phyloP scores from a whole-genome alignment of 2,329 filamentous ascomycete species.

The Aspergillus japonicus region DNA sequence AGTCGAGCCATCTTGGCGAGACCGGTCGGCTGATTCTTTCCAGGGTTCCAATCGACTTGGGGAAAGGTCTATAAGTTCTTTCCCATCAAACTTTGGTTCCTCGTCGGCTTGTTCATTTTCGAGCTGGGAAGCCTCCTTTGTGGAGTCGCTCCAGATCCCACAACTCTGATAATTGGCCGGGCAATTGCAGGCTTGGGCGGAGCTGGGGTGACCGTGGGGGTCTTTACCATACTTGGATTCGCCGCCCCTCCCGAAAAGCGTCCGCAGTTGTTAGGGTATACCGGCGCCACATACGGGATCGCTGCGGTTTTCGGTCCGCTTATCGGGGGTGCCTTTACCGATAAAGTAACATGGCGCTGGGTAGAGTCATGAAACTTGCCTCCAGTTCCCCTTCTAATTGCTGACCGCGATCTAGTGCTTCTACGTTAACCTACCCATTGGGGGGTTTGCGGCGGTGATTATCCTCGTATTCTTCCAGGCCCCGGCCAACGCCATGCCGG shows the following conservation, averaged over 20 bases:
- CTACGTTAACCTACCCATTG: constrained; percentile 31
- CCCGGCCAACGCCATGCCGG: constrained; percentile 10
- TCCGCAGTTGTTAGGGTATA: constrained; percentile 26
- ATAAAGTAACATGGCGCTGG: constrained; percentile 43
- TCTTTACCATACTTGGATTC: constrained; percentile 41
- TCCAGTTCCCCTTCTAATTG: no score
- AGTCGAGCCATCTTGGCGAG: no score
- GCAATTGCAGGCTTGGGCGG: constrained; percentile 35
- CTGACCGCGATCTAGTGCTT: constrained; percentile 15
- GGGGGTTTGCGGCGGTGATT: constrained; percentile 10
- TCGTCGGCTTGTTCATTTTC: constrained; percentile 31
- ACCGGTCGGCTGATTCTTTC: no score
- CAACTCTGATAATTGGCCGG: constrained; percentile 33
- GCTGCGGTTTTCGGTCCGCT: constrained; percentile 38
- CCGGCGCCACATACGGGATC: constrained; percentile 22
- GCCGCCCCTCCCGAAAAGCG: constrained; percentile 34
- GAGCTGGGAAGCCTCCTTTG: constrained; percentile 23
- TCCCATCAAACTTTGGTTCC: constrained; percentile 26
- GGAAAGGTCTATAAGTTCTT: constrained; percentile 51
- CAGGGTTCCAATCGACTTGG: constrained; percentile 45
- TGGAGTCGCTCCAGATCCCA: constrained; percentile 28
- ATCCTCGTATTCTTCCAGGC: constrained; percentile 28
- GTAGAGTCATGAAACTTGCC: constrained; percentile 4
- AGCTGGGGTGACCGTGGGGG: constrained; percentile 39
- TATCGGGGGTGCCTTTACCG: constrained; percentile 44